phyloP scores from a whole-genome alignment of 2,329 filamentous ascomycete genomes.

The Penicillium sumatraense region DNA sequence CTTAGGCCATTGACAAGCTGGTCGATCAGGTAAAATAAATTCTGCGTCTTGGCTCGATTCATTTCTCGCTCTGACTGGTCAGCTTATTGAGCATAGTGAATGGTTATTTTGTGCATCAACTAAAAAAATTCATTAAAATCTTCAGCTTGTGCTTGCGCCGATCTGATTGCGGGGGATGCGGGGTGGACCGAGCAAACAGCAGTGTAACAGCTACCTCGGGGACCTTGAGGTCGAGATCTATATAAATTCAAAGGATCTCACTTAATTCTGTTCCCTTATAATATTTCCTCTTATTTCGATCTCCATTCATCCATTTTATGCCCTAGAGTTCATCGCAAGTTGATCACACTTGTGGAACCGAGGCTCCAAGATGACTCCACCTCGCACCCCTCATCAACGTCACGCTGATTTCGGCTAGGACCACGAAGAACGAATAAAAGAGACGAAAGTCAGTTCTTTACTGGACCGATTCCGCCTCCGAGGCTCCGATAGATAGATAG shows the following conservation, averaged over 20 bases:
- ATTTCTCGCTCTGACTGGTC: too few species aligned
- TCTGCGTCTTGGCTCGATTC: too few species aligned
- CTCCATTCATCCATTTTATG: neutral
- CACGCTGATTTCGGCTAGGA: conserved; percentile 3
- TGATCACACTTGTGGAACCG: conserved; percentile 5
- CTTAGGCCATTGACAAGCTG: too few species aligned
- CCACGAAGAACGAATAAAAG: neutral
- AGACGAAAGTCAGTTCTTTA: neutral
- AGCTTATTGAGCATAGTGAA: too few species aligned
- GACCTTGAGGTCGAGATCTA: conserved; percentile 9
- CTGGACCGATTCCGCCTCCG: neutral
- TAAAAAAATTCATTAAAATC: too few species aligned
- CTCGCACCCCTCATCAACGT: conserved; percentile 12
- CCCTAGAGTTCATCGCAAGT: neutral
- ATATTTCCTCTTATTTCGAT: neutral
- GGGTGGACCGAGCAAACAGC: neutral
- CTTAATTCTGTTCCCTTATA: neutral
- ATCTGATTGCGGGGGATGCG: conserved; percentile 7
- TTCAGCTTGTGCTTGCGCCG: neutral
- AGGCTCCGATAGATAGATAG: neutral
- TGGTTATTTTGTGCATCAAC: too few species aligned
- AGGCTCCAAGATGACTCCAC: conserved; percentile 17
- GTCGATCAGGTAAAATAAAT: too few species aligned
- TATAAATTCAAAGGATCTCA: neutral
- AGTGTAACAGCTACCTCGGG: neutral